Conservation (phyloP, 805 yeast genomes). For the Yamadazyma kitorensis region DNA sequence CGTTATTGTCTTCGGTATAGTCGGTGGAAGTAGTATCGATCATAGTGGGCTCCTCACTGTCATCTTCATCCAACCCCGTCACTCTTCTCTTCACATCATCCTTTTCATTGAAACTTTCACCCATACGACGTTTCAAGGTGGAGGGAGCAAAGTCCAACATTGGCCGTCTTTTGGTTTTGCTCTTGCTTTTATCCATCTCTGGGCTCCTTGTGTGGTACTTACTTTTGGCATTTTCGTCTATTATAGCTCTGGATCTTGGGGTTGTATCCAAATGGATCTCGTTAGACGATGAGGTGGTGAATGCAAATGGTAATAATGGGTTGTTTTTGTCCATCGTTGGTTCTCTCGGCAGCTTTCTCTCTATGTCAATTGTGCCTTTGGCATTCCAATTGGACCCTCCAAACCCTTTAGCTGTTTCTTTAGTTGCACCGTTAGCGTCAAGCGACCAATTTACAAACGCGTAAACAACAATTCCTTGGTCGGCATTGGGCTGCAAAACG, state of each 20-base stretch:
- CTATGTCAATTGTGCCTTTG: no score
- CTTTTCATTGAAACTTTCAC: constrained; percentile 42
- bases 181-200: constrained; percentile 6
- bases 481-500: no score
- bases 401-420: no score
- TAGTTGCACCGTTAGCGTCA: no score
- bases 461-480: no score
- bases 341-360: no score
- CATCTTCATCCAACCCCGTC: constrained; percentile 12
- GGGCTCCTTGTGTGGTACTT: constrained; percentile 39
- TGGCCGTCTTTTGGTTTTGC: constrained; percentile 3
- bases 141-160: constrained; percentile 17
- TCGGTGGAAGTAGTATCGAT: constrained; percentile 13
- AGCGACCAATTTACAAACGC: no score
- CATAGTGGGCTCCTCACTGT: constrained; percentile 19
- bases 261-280: constrained; percentile 34
- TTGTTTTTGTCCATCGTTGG: constrained; percentile 35
- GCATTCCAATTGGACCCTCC: no score
- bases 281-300: constrained; percentile 33
- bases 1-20: constrained; percentile 14
- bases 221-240: constrained; percentile 45
- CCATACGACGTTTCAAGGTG: constrained; percentile 40
- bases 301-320: constrained; percentile 51
- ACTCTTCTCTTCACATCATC: constrained; percentile 38
- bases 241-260: constrained; percentile 37